Base-by-base conservation (phyloP, 345 rosid species). In the Salix dunnii region DNA sequence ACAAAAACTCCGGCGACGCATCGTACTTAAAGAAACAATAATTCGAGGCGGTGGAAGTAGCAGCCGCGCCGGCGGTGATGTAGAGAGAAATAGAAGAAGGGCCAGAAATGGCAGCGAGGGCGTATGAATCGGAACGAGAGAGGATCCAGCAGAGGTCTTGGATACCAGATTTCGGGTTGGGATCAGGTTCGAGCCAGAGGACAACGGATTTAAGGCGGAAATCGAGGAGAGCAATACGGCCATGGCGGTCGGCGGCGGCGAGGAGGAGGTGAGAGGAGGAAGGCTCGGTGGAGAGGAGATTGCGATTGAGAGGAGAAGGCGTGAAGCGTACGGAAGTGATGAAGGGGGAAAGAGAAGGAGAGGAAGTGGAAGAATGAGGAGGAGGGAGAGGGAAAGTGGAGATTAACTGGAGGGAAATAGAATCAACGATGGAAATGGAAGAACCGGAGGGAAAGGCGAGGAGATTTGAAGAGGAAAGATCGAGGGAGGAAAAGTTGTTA, bases 181-280 rank as follows among this genome's bases (percentile, higher is more conserved):
- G 84, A 42, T 88, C 93, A n/a, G 89, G 82, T 6, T 94, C 88
- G 68, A 92, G 84, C 87, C 94, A 87, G 71, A 91, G 77, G 58
- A 89, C 68, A 71, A 90, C 85, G 30, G 97, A 85, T 38, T 87
- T 90, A 28, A 87, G 89, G 36, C 90, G 94, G 81, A 89, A 86
- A 79, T 95, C 99, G 67, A 95, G 78, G 67, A 95, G 88, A 36
- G 92, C 90, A 80, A 93, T 76, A 69, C 97, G 97, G 76, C 99
- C 99, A 53, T 95, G 99, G 49, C 97, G 96, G 76, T 95, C 99
- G n/a, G 82, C 96, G 46, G 88, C 97, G 76, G 97, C 97, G 62
- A 93, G 89, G 85, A 91, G 84, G 68, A 92, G 91, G 60, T 91
- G 92, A 17, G 93, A 87, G 74, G 91, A 74, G 70, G 93, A 87